Base-by-base conservation (phyloP, 1,284 basidiomycete genomes). In the Rhodotorula sp. region DNA sequence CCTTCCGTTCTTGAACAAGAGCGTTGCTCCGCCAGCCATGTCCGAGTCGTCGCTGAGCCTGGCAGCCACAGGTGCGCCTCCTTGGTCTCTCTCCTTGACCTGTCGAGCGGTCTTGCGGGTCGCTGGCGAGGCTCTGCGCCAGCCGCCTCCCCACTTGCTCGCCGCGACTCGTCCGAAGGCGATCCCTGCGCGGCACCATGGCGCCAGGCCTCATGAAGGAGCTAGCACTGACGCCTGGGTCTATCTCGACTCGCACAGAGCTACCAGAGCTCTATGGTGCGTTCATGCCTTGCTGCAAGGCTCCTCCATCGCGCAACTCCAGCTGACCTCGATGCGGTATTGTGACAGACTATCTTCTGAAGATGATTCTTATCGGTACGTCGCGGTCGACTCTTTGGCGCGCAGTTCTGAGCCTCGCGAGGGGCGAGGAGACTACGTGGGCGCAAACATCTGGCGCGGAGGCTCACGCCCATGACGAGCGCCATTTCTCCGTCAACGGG, bases 281-380 rank as follows among this genome's bases (percentile, higher is more conserved):
- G 86, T 79, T 19, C 9, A 44, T 23, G 19, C 50, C 52, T 14
- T 44, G 9, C 14, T 34, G 13, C 10, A 12, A 49, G 46, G 27
- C 41, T 50, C 55, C 42, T 46, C 45, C 7, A 42, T 19, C 34
- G 13, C 3, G 19, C 57, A 23, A 27, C 27, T 68, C 69, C 60
- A 10, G 27, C 34, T 46, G 77, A 58, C 49, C n/a, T 34, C 34
- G 34, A 34, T 34, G 34, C 34, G 34, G 34, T 3, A 34, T 34
- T 34, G 34, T 34, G n/a, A 0, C 81, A 96, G 95, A 97, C 84
- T 97, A 96, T 82, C 86, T 98, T 75, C 91, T 97, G 88, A 98
- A 97, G 84, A 93, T 93, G 83, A 97, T 98, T 80, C 88, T 98
- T 77, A 93, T 98, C 78, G 94, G 93, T 92, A 78, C 65, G 85